Conservation (phyloP, 2,329 filamentous ascomycete species). For the Hypoxylon sp. region DNA sequence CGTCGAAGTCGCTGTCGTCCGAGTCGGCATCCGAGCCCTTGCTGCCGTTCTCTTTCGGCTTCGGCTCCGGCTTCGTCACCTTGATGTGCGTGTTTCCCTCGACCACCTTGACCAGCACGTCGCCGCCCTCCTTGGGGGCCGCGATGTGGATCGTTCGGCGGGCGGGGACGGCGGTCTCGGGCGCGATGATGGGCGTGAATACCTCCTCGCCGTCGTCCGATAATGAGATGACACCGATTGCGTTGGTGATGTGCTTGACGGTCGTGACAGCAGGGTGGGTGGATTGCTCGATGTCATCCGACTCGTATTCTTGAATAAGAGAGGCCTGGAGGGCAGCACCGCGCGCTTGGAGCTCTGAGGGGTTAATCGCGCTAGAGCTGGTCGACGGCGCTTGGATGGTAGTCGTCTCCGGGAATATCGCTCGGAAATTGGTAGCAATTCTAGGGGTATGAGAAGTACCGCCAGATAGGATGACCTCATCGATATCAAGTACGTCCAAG, state of each 20-base stretch:
- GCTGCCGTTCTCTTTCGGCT: constrained; percentile 74
- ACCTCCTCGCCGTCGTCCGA: constrained; percentile 69
- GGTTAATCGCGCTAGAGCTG: constrained; percentile 83
- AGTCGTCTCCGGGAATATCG: constrained; percentile 84
- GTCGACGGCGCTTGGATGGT: constrained; percentile 86
- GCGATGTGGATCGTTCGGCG: constrained; percentile 84
- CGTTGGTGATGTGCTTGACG: constrained; percentile 87
- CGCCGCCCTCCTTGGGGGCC: constrained; percentile 82
- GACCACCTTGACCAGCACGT: constrained; percentile 87
- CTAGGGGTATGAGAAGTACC: constrained; percentile 94
- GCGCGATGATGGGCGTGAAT: constrained; percentile 84
- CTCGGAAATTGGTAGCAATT: constrained; percentile 82
- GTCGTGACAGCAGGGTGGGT: constrained; percentile 96
- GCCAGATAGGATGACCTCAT: constrained; percentile 93
- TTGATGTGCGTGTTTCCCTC: constrained; percentile 94
- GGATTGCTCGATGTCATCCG: constrained; percentile 93
- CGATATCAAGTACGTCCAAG: constrained; percentile 90
- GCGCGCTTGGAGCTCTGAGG: constrained; percentile 87
- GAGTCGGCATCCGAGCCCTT: constrained; percentile 61
- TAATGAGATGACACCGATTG: constrained; percentile 82
- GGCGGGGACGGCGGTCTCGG: constrained; percentile 90
- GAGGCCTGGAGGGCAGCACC: constrained; percentile 96
- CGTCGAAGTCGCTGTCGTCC: constrained; percentile 74
- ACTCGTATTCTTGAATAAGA: constrained; percentile 93
- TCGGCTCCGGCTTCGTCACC: constrained; percentile 86